These are phyloP conservation scores for Aspergillus fructus DNA, from an alignment of 2,329 filamentous ascomycete species.

Conservation along the genomic window DNA sequence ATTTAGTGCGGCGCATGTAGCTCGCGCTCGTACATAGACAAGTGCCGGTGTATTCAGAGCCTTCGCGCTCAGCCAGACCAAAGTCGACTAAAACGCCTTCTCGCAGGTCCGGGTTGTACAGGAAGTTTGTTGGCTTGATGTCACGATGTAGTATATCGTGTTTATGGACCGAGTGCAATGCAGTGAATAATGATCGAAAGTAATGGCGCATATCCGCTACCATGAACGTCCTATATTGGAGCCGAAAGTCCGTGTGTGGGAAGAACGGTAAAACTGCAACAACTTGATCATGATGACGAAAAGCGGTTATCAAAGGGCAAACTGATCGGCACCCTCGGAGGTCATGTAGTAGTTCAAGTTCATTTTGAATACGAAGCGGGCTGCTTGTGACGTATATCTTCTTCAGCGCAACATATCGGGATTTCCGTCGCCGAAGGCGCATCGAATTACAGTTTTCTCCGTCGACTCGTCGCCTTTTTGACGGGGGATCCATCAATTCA, in stretches of 20 bases:
- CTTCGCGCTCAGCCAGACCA: constrained; percentile 85
- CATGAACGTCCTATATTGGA: constrained; percentile 87
- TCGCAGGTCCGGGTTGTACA: constrained; percentile 75
- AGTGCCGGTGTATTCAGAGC: constrained; percentile 42
- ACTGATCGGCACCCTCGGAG: constrained; percentile 79
- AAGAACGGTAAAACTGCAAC: constrained; percentile 95
- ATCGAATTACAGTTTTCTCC: constrained; percentile 34
- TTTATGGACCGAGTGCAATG: constrained; percentile 77
- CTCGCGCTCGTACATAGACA: constrained; percentile 75
- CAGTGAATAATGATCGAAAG: constrained; percentile 82
- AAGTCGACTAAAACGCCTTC: constrained; percentile 97
- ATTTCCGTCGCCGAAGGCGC: constrained; percentile 46
- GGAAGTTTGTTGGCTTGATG: constrained; percentile 97
- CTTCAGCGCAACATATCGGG: constrained; percentile 92
- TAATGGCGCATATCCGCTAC: constrained; percentile 86
- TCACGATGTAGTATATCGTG: constrained; percentile 87
- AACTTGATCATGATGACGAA: constrained; percentile 90
- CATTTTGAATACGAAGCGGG: constrained; percentile 89
- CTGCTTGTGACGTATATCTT: constrained; percentile 99
- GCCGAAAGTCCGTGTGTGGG: constrained; percentile 86
- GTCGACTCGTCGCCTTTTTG: constrained; percentile 54
- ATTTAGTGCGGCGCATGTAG: constrained; percentile 59
- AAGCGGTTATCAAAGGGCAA: constrained; percentile 95
- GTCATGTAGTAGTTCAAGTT: constrained; percentile 89
- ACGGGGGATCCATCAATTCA: constrained; percentile 69